These are phyloP conservation scores for Musa schizocarpa DNA, from an alignment of 176 grass and related monocot species.

Conservation along the genomic window DNA sequence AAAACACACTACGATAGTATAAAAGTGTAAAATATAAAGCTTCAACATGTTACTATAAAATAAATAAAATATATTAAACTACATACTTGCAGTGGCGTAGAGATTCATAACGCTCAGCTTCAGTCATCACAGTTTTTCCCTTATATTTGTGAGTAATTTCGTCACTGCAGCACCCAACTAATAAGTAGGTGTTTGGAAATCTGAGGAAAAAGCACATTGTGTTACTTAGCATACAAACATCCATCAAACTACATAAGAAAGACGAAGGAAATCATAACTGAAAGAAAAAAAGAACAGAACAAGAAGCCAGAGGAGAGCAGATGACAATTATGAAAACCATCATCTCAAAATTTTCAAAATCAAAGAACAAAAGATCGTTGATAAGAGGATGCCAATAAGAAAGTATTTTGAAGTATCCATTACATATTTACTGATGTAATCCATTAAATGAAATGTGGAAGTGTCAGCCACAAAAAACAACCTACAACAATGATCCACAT, in stretches of 20 bases:
- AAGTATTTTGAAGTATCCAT: not conserved
- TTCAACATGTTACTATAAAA: not conserved
- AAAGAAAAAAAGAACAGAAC: not conserved
- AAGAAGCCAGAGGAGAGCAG: not conserved
- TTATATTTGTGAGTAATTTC: constrained; percentile 22
- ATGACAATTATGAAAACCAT: not conserved
- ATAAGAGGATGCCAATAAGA: not conserved
- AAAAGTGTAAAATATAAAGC: not conserved
- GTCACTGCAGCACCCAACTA: constrained; percentile 20
- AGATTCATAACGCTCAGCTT: constrained; percentile 18
- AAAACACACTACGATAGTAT: not conserved
- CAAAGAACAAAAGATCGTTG: not conserved
- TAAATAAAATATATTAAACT: not conserved
- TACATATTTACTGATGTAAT: not conserved
- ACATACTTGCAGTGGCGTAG: constrained; percentile 24
- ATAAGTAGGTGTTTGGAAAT: constrained; percentile 19
- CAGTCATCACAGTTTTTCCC: constrained; percentile 25
- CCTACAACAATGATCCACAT: not conserved
- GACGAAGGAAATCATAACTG: not conserved
- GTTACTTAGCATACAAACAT: not conserved
- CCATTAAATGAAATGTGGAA: not conserved
- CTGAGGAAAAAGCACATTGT: not conserved
- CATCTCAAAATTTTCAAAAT: not conserved
- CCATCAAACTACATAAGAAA: not conserved
- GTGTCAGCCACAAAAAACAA: not conserved